Evolutionary conservation across 352 stramenopile genomes (phyloP).

Genomic region (Pythium coloratum): DNA sequence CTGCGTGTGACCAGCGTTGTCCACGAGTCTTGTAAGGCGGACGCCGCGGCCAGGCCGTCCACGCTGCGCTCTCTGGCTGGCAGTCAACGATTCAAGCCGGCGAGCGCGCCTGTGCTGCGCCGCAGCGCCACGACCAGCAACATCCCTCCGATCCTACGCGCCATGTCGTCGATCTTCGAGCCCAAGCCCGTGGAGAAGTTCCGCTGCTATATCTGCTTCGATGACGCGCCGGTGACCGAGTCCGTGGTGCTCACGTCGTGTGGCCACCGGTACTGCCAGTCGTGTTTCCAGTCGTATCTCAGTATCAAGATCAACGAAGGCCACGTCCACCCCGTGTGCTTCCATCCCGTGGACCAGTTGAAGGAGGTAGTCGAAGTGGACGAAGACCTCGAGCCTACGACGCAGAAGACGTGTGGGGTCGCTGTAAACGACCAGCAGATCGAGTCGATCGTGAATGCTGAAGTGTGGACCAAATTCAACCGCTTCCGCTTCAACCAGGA

Average conservation of each 20-base stretch:
- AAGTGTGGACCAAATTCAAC: conserved; percentile 8
- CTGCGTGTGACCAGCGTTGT: neutral
- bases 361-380: neutral
- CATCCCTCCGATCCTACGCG: conserved; percentile 7
- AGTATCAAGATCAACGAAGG: conserved; percentile 70
- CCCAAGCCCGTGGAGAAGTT: conserved; percentile 41
- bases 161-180: conserved; percentile 9
- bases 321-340: conserved; percentile 74
- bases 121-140: neutral
- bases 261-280: conserved; percentile 56
- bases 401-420: conserved; percentile 6
- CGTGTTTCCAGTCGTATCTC: conserved; percentile 60
- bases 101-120: neutral
- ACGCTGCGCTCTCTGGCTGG: neutral
- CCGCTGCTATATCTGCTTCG: conserved; percentile 74
- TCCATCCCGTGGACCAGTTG: conserved; percentile 30
- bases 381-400: neutral
- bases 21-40: neutral
- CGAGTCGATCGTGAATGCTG: conserved; percentile 2
- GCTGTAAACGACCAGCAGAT: conserved; percentile 3
- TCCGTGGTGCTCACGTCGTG: conserved; percentile 47
- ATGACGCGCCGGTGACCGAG: conserved; percentile 40
- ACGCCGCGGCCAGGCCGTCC: neutral
- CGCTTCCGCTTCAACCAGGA: conserved; percentile 20
- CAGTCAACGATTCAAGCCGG: neutral